Evolutionary conservation across 106 monocot genomes (phyloP).

Genomic region (Acorus gramineus): DNA sequence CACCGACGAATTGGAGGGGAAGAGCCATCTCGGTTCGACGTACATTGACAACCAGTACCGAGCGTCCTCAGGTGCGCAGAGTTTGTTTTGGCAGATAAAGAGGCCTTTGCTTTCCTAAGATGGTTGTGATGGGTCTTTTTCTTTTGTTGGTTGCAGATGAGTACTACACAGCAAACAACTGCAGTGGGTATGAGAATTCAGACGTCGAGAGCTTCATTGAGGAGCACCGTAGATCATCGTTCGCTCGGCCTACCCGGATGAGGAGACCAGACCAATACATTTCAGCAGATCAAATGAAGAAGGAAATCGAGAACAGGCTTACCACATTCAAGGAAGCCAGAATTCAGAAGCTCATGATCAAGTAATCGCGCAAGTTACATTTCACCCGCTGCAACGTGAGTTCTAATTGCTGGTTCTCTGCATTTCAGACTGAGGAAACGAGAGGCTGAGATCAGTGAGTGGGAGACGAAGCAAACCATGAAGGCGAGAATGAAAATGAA

Average conservation of each 20-base stretch:
- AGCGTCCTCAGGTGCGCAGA: too few relatives aligned
- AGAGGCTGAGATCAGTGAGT: constrained; percentile 28
- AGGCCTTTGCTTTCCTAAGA: too few relatives aligned
- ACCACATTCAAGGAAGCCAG: constrained; percentile 28
- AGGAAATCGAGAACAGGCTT: constrained; percentile 13
- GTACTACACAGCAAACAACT: not conserved
- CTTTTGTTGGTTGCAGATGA: not conserved
- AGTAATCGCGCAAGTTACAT: constrained; percentile 1
- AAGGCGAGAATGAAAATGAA: constrained; percentile 42
- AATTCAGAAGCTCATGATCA: constrained; percentile 22
- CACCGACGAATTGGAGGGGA: too few relatives aligned
- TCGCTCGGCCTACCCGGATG: too few relatives aligned
- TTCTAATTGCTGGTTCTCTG: not conserved
- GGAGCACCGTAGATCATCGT: not conserved
- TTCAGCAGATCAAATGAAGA: not conserved
- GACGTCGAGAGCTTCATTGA: not conserved
- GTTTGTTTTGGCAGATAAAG: too few relatives aligned
- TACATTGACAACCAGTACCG: too few relatives aligned
- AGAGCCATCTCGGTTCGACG: too few relatives aligned
- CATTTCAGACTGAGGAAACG: constrained; percentile 23
- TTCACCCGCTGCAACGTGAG: not conserved
- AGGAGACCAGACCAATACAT: not conserved
- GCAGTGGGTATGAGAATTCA: not conserved
- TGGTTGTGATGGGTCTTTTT: too few relatives aligned
- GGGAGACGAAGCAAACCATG: constrained; percentile 31